Percentiles rank a stretch among this genome's conserved stretches.
Conservation (phyloP, 257 asterid species). For the Solanum bukasovii region DNA sequence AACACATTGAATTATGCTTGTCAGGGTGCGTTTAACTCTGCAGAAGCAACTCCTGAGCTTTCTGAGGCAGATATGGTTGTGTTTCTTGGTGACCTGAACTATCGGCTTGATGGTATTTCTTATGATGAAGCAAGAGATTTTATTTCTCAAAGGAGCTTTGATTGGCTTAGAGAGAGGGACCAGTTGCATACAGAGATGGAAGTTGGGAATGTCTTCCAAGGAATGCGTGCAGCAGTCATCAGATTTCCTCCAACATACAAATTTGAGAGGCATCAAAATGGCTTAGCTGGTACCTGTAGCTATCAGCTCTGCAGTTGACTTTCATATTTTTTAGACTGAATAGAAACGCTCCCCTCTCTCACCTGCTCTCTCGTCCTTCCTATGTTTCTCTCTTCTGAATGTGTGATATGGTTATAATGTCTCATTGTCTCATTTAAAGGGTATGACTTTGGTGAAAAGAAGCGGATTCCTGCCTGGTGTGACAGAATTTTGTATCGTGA, state of each 20-base stretch:
- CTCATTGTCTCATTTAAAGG: slow-evolving; percentile 28
- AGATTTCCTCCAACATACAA: slow-evolving; percentile 94
- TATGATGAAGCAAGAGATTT: slow-evolving; percentile 96
- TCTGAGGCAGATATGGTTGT: slow-evolving; percentile 95
- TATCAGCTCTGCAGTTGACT: background rate
- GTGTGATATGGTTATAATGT: slow-evolving; percentile 9
- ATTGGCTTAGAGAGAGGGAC: slow-evolving; percentile 92
- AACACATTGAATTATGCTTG: background rate
- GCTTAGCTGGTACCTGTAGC: slow-evolving; percentile 67
- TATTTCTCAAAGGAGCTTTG: slow-evolving; percentile 90
- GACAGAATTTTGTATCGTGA: slow-evolving; percentile 92
- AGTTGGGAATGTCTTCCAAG: slow-evolving; percentile 93
- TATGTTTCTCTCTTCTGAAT: background rate
- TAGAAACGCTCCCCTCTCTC: background rate
- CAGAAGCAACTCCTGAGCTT: slow-evolving; percentile 72
- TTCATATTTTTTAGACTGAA: background rate
- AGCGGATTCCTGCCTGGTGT: slow-evolving; percentile 99
- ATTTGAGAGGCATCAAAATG: slow-evolving; percentile 82
- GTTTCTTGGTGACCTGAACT: slow-evolving; percentile 90
- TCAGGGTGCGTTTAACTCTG: slow-evolving; percentile 20
- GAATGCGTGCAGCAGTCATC: slow-evolving; percentile 92
- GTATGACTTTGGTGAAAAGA: slow-evolving; percentile 97
- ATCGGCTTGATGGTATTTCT: slow-evolving; percentile 82
- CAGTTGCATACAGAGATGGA: slow-evolving; percentile 83
- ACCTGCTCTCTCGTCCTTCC: background rate